Evolutionary conservation across 495 filamentous ascomycete species (phyloP).

Genomic region (Neurospora sp.): DNA sequence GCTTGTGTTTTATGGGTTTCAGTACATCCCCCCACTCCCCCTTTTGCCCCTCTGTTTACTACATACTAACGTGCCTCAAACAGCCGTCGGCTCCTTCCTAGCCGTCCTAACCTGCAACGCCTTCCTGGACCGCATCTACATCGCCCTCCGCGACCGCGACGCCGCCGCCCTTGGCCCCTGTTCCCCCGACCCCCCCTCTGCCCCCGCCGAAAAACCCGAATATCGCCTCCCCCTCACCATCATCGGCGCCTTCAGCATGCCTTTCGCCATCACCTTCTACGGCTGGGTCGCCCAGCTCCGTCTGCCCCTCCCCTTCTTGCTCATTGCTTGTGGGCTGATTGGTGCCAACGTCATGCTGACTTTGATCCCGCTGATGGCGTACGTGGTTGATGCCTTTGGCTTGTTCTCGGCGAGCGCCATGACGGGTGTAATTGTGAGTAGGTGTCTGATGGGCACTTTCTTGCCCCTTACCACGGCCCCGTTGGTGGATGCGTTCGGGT

Average conservation of each 20-base stretch:
- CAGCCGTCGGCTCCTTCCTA: constrained; percentile 40
- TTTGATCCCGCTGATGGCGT: constrained; percentile 40
- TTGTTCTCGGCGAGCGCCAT: constrained; percentile 46
- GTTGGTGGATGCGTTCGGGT: constrained; percentile 34
- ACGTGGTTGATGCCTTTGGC: constrained; percentile 49
- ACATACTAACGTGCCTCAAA: constrained; percentile 13
- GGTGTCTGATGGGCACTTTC: constrained; percentile 45
- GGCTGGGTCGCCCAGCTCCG: constrained; percentile 36
- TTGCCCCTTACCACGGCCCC: constrained; percentile 39
- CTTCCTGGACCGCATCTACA: constrained; percentile 42
- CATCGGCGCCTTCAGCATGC: constrained; percentile 30
- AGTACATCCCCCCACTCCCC: constrained; percentile 28
- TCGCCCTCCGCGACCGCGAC: constrained; percentile 29
- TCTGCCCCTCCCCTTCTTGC: constrained; percentile 28
- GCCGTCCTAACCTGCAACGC: constrained; percentile 37
- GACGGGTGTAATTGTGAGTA: constrained; percentile 43
- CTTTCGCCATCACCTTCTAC: constrained; percentile 33
- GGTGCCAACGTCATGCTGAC: constrained; percentile 33
- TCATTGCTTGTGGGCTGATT: constrained; percentile 32
- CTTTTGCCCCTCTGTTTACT: no score
- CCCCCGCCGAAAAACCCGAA: constrained; percentile 21
- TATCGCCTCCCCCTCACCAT: constrained; percentile 42
- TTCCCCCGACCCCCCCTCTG: no score
- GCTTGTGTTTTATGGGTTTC: constrained; percentile 38
- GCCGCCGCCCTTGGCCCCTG: background rate